Evolutionary conservation across 495 filamentous ascomycete species (phyloP).

Genomic region (Xylaria castorea): DNA sequence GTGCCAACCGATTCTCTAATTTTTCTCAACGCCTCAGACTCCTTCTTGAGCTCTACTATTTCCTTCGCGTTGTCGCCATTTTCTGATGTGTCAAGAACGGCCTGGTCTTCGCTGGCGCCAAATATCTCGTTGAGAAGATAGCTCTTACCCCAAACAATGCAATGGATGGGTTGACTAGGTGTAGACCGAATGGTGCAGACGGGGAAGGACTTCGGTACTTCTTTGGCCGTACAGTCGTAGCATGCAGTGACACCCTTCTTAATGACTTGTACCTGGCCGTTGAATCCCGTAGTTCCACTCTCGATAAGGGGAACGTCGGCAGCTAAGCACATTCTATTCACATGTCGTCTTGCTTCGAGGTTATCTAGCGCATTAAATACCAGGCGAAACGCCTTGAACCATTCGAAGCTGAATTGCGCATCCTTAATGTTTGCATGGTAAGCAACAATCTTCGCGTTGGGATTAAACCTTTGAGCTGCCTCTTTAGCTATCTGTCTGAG

Average conservation of each 20-base stretch:
- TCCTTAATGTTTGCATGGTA: constrained; percentile 98
- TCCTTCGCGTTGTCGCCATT: constrained; percentile 87
- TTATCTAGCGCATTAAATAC: constrained; percentile 99
- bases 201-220: constrained; percentile 86
- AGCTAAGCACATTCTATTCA: constrained; percentile 96
- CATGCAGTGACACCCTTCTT: constrained; percentile 93
- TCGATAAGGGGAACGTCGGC: constrained; percentile 92
- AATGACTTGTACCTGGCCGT: constrained; percentile 97
- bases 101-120: constrained; percentile 86
- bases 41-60: constrained; percentile 82
- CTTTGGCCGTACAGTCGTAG: constrained; percentile 92
- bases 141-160: constrained; percentile 99
- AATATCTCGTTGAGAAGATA: constrained; percentile 95
- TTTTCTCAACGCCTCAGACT: constrained; percentile 81
- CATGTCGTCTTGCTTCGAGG: constrained; percentile 89
- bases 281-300: constrained; percentile 97
- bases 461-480: constrained; percentile 88
- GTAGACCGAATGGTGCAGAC: constrained; percentile 97
- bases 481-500: constrained; percentile 85
- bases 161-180: constrained; percentile 94
- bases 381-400: constrained; percentile 82
- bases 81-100: constrained; percentile 75
- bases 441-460: constrained; percentile 84
- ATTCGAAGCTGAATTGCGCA: constrained; percentile 83
- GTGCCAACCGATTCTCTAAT: constrained; percentile 86